Base-by-base conservation (phyloP, 179 eudicot genomes). In the Beta corolliflora region DNA sequence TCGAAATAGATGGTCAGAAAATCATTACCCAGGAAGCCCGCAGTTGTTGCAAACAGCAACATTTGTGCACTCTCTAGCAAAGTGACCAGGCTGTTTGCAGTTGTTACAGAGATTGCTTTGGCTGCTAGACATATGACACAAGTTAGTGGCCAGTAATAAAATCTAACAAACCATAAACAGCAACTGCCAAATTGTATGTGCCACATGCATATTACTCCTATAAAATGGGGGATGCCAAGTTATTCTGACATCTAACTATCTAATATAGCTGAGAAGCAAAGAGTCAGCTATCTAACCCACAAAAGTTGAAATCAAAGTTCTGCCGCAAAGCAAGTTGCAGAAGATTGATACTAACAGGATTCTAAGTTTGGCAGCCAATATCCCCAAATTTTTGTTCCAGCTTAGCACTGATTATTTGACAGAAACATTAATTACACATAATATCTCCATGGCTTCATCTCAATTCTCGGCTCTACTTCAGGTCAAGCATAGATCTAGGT, bases 41-140 rank as follows among this genome's bases (percentile, higher is more conserved):
- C 99, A 95, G 82, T 93, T 95, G 94, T 95, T 93, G 79, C 99
- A 95, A 79, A 95, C 91, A 78, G 97, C 97, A 77, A 89, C 97
- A 87, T 92, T 95, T 53, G 98, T 89, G 87, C 99, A 95, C 78
- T 95, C 99, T 86, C 98, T 87, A 31, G 99, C 98, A 87, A 85
- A 95, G 81, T 95, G 99, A 80, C 99, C 99, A 54, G 99, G 96
- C 73, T 88, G 90, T 84, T 91, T 95, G 93, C 99, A 94, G 88
- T 95, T 94, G 85, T 95, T 95, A 85, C 99, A 95, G 78, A 93
- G 85, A 86, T 86, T 89, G 87, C 59, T 88, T 84, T 94, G 94
- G 88, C 97, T 92, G 97, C 81, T 85, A 84, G 53, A 68, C 1
- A 68, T 53, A 21, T 65, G 41, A 36, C 6, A 76, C n/a, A 48